Evolutionary conservation across 1,139 yeast species (phyloP), one percentile per base, ranked within the genome.

Genomic region (Kurtzmaniella quercitrusa): DNA sequence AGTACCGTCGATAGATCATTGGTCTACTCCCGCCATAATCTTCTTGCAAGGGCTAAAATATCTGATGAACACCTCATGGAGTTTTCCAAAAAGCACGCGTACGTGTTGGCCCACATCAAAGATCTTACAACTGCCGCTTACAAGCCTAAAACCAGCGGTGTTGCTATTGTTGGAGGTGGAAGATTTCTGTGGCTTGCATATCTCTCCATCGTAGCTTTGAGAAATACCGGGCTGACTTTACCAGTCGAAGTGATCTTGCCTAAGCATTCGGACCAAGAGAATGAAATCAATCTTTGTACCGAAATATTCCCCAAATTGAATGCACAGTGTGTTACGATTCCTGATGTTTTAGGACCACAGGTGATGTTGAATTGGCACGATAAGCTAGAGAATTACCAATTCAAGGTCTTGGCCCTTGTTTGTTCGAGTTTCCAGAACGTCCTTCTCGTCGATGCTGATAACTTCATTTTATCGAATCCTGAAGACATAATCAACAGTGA

Each of bases 401-500:
- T 62, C 51, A 73, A 73, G 48, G 60, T 73, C 0, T 59, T 73
- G 46, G 73, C 74, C 2, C 50, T 70, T 37, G 53, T 71, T 51
- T 59, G 69, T 7, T 66, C 74, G 2, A 62, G 73, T 7, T 73
- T 73, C 50, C 70, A 73, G 48, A 64, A 71, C 46, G 67, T 71
- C 3, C 54, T 73, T 25, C 56, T 73, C 38, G 52, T 73, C 37
- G 78, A 73, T 51, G 66, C 76, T 7, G 78, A 73, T 47, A 73
- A 72, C 47, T 55, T 70, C 2, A 50, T 67, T 3, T 53, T 72
- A 12, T 50, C 60, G 19, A 63, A 68, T 33, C 77, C 77, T 0
- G 74, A 67, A 38, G 46, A 50, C 3, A 48, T 84, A 2, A 80
- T 86, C 54, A 68, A 68, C 8, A 68, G 77, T 43, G 76, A 75